Conservation (phyloP, 352 stramenopile genomes). For the Phytopythium kandeliae region DNA sequence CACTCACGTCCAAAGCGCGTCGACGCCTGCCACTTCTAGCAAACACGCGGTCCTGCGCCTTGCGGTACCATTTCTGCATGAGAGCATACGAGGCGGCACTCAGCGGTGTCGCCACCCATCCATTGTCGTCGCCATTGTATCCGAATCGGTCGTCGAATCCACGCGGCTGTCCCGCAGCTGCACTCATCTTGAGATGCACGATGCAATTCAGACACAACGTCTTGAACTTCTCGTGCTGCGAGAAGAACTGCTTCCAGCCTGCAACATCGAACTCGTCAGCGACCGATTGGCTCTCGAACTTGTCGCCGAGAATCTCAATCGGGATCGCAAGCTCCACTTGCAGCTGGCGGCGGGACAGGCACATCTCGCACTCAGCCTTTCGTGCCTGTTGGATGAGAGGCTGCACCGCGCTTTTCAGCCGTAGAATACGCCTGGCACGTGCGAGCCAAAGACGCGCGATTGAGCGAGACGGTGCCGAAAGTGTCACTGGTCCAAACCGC, state of each 20-base stretch:
- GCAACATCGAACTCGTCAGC: conserved; percentile 91
- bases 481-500: conserved; percentile 87
- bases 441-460: conserved; percentile 93
- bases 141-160: conserved; percentile 16
- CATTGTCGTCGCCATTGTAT: conserved; percentile 13
- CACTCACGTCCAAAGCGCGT: conserved; percentile 69
- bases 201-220: conserved; percentile 94
- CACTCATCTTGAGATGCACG: conserved; percentile 57
- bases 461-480: conserved; percentile 87
- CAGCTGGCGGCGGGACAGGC: conserved; percentile 91
- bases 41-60: conserved; percentile 87
- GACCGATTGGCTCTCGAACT: conserved; percentile 86
- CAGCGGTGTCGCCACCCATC: conserved; percentile 61
- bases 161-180: conserved; percentile 15
- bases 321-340: conserved; percentile 92
- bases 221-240: conserved; percentile 91
- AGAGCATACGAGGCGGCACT: conserved; percentile 85
- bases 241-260: conserved; percentile 95
- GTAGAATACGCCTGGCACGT: conserved; percentile 73
- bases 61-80: conserved; percentile 90
- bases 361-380: conserved; percentile 94
- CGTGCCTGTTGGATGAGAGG: conserved; percentile 88
- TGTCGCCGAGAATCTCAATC: conserved; percentile 90
- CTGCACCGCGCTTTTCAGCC: conserved; percentile 86
- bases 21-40: conserved; percentile 57